Base-by-base conservation (phyloP, 768 basidiomycete species). In the Suillus plorans region DNA sequence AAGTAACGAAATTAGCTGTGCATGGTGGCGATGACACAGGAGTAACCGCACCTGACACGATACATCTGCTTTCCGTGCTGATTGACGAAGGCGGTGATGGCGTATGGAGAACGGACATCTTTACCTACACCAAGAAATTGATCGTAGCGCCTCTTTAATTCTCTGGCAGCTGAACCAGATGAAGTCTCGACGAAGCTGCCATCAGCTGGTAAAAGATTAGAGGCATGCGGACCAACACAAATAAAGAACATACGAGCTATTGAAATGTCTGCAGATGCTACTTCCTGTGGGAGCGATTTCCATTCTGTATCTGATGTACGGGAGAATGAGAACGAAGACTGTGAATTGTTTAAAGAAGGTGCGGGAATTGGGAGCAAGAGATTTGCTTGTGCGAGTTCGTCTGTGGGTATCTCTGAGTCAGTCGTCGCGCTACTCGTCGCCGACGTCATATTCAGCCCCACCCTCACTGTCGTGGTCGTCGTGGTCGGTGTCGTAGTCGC, bases 101-200 rank as follows among this genome's bases (percentile, higher is more conserved):
- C 87, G 72, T 89, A 94, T 3, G 92, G 92, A 14, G 91, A 93
- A 37, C 89, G 86, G 13, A 87, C 80, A 65, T 86, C 81, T 70
- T 84, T 82, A 18, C 85, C 83, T 37, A 94, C 89, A 14, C 91
- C 89, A 42, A 86, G 74, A 50, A 83, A 78, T 59, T 87, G 84
- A 73, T 95, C 93, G 71, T 89, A 91, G 36, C 85, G 82, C 70
- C 82, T 82, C 82, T 94, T 95, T 62, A 94, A 80, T 69, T 91
- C 90, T 47, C 86, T 85, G 14, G 92, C 92, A 36, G 89, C 91
- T 16, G 83, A 80, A 3, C 87, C 91, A 60, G 89, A 91, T 6
- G 91, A 85, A 2, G 91, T 94, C 71, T 95, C 92, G 25, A 94
- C 86, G 73, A 89, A 94, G 50, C 81, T 89, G 63, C 86, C 87